Evolutionary conservation across 495 filamentous ascomycete genomes (phyloP), one percentile per base, ranked within the genome.

Genomic region (Penicillium herquei): DNA sequence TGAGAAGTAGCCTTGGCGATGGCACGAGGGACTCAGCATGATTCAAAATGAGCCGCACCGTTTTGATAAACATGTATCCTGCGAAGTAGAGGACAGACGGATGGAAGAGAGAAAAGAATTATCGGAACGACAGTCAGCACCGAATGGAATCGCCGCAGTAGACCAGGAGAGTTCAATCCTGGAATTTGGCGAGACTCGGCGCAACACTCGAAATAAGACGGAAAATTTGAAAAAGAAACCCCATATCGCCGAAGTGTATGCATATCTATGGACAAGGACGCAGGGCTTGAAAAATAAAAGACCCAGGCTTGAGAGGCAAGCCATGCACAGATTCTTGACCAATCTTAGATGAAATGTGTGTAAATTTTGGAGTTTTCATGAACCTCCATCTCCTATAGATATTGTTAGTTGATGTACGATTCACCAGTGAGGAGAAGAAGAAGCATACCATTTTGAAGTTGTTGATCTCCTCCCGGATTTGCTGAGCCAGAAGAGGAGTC

Each of bases 381-480:
- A 67, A 99, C 94, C 79, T 98, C 94, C 94, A 99, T 99, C 76
- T 99, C 94, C 95, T 98, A 58, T 21, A 17, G n/a, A 33, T 26
- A 12, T 65, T 68, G 59, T 80, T 60, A 80, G 69, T 59, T 53
- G 33, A 17, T 30, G 7, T 18, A 26, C 9, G 4, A 1, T 14
- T 16, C 3, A 3, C 7, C 21, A 26, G 40, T 9, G 13, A 37
- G 13, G 33, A n/a, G 2, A 32, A 5, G 13, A n/a, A 7, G 1
- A 11, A 78, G 21, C 87, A 56, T 70, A 96, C 94, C 94, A 99
- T 98, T 68, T 98, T 99, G 80, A 98, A 99, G 59, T 86, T 93
- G 75, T 99, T 99, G 62, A 99, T 80, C 74, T 99, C 94, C 74
- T 99, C 94, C 76, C 98, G 98, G 75, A 99, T 99, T 69, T 99